Evolutionary conservation across 1,139 yeast species (phyloP).

Genomic region (Yamadazyma friedrichii): DNA sequence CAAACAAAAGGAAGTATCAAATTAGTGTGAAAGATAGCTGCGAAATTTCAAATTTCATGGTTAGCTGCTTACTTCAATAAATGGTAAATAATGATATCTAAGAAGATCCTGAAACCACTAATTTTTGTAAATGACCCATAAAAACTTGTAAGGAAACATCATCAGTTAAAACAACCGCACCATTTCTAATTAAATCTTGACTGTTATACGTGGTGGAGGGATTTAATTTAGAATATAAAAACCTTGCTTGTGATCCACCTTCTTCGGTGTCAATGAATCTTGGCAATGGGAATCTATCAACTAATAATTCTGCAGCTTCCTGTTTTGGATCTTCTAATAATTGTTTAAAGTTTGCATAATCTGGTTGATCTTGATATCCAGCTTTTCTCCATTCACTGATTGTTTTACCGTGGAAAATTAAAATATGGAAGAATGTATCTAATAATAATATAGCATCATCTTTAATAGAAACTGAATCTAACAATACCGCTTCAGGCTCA

Average conservation of each 20-base stretch:
- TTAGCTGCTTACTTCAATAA: too few relatives aligned
- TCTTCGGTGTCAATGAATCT: conserved; percentile 94
- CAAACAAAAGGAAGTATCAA: too few relatives aligned
- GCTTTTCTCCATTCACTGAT: conserved; percentile 96
- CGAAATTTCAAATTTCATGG: too few relatives aligned
- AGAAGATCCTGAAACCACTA: conserved; percentile 60
- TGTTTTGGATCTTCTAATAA: conserved; percentile 86
- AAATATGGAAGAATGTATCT: conserved; percentile 95
- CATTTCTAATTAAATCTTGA: conserved; percentile 52
- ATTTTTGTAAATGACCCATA: conserved; percentile 84
- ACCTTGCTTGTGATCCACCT: conserved; percentile 84
- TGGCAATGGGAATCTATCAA: conserved; percentile 95
- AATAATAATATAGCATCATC: conserved; percentile 84
- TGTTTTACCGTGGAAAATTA: conserved; percentile 92
- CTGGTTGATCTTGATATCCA: conserved; percentile 89
- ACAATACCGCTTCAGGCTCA: conserved; percentile 89
- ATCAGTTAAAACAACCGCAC: conserved; percentile 88
- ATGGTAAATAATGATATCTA: too few relatives aligned
- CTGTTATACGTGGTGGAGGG: conserved; percentile 83
- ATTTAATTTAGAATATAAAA: conserved; percentile 88
- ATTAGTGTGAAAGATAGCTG: too few relatives aligned
- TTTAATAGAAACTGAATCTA: conserved; percentile 89
- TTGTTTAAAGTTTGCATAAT: conserved; percentile 82
- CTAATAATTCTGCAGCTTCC: conserved; percentile 88
- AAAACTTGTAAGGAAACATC: conserved; percentile 91